Percentiles rank a stretch among this genome's conserved stretches.
Evolutionary conservation across 1,284 basidiomycete genomes (phyloP).

Genomic region (Tilletia setariae): DNA sequence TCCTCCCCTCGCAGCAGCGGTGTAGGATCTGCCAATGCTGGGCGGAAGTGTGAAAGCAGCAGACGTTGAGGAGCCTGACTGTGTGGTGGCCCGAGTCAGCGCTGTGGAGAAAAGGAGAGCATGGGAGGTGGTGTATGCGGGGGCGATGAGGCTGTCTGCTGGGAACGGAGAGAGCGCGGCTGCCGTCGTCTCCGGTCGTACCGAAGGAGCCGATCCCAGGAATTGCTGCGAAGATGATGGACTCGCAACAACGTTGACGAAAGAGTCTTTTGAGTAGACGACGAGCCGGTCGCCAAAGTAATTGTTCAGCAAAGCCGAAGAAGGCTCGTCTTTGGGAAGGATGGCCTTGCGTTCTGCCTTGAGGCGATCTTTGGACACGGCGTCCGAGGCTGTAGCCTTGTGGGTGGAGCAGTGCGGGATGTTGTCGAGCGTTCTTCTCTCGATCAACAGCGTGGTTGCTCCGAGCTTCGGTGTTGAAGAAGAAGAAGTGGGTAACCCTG

Average conservation of each 20-base stretch:
- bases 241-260: neutral
- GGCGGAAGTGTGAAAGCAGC: neutral
- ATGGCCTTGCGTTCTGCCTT: neutral
- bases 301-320: no score
- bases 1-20: no score
- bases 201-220: no score
- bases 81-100: neutral
- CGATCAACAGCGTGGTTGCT: constrained; percentile 4
- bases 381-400: neutral
- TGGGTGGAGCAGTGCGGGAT: neutral
- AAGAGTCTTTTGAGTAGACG: constrained; percentile 8
- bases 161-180: no score
- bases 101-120: constrained; percentile 6
- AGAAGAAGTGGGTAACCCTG: neutral
- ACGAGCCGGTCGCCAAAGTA: neutral
- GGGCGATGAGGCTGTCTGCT: no score
- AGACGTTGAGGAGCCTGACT: no score
- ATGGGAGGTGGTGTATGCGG: neutral
- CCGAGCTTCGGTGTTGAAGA: neutral
- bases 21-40: neutral
- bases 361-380: constrained; percentile 5
- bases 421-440: neutral
- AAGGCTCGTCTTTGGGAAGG: no score
- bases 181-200: no score
- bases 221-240: no score